Percentiles rank a stretch among this genome's conserved stretches.
Evolutionary conservation across 2,329 filamentous ascomycete species (phyloP).

Genomic region (Saccharata proteae): DNA sequence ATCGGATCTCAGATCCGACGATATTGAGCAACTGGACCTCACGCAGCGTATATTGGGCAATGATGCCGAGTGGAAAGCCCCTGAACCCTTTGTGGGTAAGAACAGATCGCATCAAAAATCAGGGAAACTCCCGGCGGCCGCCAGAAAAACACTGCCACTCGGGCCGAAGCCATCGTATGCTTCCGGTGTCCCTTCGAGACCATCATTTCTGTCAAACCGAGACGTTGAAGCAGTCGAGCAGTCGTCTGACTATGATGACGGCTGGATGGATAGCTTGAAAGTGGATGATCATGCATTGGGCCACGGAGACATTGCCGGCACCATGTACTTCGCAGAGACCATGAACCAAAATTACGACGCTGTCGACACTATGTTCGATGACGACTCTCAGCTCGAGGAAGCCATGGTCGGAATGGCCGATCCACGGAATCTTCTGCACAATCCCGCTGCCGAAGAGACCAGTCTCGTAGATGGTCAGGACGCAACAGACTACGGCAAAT

Average conservation of each 20-base stretch:
- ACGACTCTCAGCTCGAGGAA: conserved; percentile 20
- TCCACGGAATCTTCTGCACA: conserved; percentile 14
- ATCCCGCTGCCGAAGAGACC: conserved; percentile 2
- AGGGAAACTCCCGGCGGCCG: neutral
- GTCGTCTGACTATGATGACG: conserved; percentile 22
- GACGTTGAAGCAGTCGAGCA: neutral
- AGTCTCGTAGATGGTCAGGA: neutral
- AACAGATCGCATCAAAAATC: neutral
- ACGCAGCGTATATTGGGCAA: conserved; percentile 9
- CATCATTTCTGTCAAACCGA: neutral
- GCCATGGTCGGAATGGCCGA: conserved; percentile 21
- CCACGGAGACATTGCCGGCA: neutral
- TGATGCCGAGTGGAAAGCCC: neutral
- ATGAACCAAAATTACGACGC: neutral
- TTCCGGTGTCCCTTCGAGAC: neutral
- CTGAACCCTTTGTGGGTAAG: neutral
- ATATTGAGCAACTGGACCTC: conserved; percentile 20
- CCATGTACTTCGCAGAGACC: neutral
- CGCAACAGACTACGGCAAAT: neutral
- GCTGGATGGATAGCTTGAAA: conserved; percentile 6
- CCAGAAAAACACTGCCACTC: neutral
- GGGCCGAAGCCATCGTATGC: neutral
- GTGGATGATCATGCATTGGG: conserved; percentile 1
- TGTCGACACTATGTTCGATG: conserved; percentile 15
- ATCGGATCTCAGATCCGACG: conserved; percentile 4